These are phyloP conservation scores for Graphilbum sp. DNA, from an alignment of 2,329 filamentous ascomycete genomes.

Conservation along the genomic window DNA sequence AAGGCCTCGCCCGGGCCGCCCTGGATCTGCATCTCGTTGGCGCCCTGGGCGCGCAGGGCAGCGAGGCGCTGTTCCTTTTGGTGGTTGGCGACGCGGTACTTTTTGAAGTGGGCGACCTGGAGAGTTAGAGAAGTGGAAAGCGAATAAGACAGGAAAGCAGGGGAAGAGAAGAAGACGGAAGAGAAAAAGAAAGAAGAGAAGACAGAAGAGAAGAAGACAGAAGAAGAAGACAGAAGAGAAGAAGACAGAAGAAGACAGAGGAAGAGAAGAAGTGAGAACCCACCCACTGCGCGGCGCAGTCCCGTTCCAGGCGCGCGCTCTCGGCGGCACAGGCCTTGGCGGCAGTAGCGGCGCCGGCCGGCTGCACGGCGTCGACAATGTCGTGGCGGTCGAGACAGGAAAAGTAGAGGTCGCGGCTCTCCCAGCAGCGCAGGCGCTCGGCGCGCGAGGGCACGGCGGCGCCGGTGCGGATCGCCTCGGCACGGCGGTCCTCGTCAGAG, in stretches of 20 bases:
- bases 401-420: slow-evolving; percentile 77
- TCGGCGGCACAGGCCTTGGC: slow-evolving; percentile 23
- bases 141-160: neutral
- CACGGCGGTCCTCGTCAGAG: slow-evolving; percentile 27
- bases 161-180: neutral
- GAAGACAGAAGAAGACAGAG: neutral
- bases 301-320: slow-evolving; percentile 52
- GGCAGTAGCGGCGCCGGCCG: slow-evolving; percentile 22
- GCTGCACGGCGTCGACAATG: slow-evolving; percentile 53
- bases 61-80: slow-evolving; percentile 69
- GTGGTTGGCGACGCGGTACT: slow-evolving; percentile 81
- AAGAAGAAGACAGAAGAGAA: slow-evolving; percentile 1
- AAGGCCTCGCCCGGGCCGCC: slow-evolving; percentile 10
- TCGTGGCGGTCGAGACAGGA: slow-evolving; percentile 65
- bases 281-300: slow-evolving; percentile 87
- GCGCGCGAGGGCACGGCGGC: slow-evolving; percentile 66
- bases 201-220: slow-evolving; percentile 10
- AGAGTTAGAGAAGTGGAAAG: neutral
- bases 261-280: slow-evolving; percentile 18
- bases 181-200: neutral
- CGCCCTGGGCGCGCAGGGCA: slow-evolving; percentile 58
- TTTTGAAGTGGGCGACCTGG: slow-evolving; percentile 94
- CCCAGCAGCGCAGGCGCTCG: slow-evolving; percentile 76
- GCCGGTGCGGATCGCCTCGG: slow-evolving; percentile 37
- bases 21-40: slow-evolving; percentile 33